Percentiles rank a stretch among this genome's conserved stretches.
Evolutionary conservation across 192 early-diverging fungal genomes (phyloP).

Genomic region (Rhizophagus clarus): DNA sequence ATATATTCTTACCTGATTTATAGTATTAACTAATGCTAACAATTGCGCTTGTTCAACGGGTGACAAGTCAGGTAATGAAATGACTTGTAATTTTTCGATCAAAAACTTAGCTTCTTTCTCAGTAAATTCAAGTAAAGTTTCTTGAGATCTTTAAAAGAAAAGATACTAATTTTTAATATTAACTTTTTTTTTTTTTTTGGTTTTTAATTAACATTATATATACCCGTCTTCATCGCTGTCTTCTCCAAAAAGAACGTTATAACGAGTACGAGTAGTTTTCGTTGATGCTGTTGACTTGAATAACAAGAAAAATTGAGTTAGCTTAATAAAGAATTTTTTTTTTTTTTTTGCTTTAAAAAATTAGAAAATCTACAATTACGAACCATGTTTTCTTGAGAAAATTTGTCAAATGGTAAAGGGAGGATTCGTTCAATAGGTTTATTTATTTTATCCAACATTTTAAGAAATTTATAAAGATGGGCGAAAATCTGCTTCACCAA

Average conservation of each 20-base stretch:
- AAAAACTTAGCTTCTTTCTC: conserved; percentile 49
- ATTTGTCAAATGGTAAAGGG: conserved; percentile 67
- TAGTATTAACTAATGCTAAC: conserved; percentile 76
- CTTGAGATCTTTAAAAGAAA: conserved; percentile 29
- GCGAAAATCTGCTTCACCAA: conserved; percentile 64
- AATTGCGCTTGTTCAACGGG: conserved; percentile 72
- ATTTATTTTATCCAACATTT: conserved; percentile 54
- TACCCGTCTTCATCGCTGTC: conserved; percentile 33
- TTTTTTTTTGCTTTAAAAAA: background rate
- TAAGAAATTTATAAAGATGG: conserved; percentile 65
- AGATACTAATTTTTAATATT: background rate
- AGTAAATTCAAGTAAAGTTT: conserved; percentile 41
- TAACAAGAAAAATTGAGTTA: background rate
- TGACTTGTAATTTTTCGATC: conserved; percentile 55
- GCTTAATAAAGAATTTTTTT: background rate
- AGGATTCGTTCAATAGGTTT: conserved; percentile 49
- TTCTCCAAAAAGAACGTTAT: conserved; percentile 20
- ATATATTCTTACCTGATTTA: conserved; percentile 53
- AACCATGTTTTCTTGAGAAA: conserved; percentile 56
- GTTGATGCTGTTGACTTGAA: conserved; percentile 14
- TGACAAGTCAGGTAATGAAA: conserved; percentile 63
- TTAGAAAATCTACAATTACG: background rate
- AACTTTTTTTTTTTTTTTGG: conserved; percentile 29
- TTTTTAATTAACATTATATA: background rate
- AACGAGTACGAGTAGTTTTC: conserved; percentile 2